These are phyloP conservation scores for Hypoxylon rubiginosum DNA, from an alignment of 2,329 filamentous ascomycete species.

Conservation along the genomic window DNA sequence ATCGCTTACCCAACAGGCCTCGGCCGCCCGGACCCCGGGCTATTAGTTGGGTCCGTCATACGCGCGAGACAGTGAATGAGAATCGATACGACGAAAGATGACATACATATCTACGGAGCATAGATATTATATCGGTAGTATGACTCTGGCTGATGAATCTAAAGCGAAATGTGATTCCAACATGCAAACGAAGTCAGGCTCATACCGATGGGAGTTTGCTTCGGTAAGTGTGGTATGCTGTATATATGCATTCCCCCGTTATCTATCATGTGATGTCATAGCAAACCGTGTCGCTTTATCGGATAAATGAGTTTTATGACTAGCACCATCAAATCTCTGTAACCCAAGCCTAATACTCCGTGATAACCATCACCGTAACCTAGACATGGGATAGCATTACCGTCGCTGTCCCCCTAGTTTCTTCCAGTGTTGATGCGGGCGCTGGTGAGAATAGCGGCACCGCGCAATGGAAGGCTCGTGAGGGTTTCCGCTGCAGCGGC, in stretches of 20 bases:
- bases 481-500: conserved; percentile 31
- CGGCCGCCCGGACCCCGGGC: neutral
- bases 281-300: neutral
- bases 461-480: conserved; percentile 47
- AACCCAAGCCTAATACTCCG: neutral
- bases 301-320: conserved; percentile 7
- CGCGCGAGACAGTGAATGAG: neutral
- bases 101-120: neutral
- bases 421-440: conserved; percentile 43
- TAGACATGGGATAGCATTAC: conserved; percentile 42
- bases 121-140: neutral
- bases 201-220: neutral
- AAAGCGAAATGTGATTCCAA: neutral
- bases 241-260: neutral
- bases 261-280: neutral
- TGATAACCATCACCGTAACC: conserved; percentile 12
- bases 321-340: conserved; percentile 6
- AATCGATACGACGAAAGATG: neutral
- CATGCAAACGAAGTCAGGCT: neutral
- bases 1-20: neutral
- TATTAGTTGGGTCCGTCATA: neutral
- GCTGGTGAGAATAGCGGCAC: conserved; percentile 43
- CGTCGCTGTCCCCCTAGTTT: conserved; percentile 23
- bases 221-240: neutral
- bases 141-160: neutral